phyloP scores from a whole-genome alignment of 257 asterid species.

The Ocimum tenuiflorum region DNA sequence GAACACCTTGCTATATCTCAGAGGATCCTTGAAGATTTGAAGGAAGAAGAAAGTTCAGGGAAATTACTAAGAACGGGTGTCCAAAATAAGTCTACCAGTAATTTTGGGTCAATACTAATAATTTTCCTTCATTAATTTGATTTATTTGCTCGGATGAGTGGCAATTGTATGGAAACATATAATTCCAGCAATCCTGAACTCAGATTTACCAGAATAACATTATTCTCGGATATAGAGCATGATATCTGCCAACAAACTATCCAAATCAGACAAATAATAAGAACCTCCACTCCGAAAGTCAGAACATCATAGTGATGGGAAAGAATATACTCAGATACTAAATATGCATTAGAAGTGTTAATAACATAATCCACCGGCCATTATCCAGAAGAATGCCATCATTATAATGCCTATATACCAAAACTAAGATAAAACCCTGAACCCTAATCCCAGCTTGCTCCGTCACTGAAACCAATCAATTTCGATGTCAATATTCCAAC shows the following conservation, averaged over 20 bases:
- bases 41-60: background rate
- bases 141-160: too few relatives aligned
- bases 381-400: background rate
- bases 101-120: too few relatives aligned
- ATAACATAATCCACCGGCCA: background rate
- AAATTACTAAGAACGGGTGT: background rate
- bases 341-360: background rate
- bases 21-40: background rate
- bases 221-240: background rate
- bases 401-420: conserved; percentile 6
- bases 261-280: background rate
- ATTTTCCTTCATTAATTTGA: too few relatives aligned
- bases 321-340: background rate
- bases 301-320: background rate
- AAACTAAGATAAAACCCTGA: background rate
- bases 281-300: background rate
- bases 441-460: background rate
- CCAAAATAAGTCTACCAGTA: background rate
- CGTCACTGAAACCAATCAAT: background rate
- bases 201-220: background rate
- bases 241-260: too few relatives aligned
- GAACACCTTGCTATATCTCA: background rate
- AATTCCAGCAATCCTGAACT: conserved; percentile 1
- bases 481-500: background rate
- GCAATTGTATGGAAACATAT: background rate